These are phyloP conservation scores for Lasiosphaeriaceae sp. DNA, from an alignment of 495 filamentous ascomycete species.

Conservation along the genomic window DNA sequence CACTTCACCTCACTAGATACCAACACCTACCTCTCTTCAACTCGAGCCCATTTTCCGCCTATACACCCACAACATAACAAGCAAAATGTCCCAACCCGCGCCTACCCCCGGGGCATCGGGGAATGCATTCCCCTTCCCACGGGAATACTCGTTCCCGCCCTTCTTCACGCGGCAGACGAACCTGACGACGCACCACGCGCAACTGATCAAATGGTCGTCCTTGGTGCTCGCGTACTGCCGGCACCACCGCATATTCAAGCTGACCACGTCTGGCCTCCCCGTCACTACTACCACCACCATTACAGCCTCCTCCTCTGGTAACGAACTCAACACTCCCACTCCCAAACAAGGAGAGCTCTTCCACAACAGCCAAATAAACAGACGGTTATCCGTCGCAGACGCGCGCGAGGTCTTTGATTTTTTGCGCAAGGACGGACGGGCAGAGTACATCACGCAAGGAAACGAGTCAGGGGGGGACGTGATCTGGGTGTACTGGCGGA, in stretches of 20 bases:
- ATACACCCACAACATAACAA: too few relatives aligned
- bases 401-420: constrained; percentile 66
- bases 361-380: constrained; percentile 47
- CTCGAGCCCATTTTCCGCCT: too few relatives aligned
- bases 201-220: constrained; percentile 79
- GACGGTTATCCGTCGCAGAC: constrained; percentile 58
- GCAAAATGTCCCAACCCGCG: not conserved
- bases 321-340: not conserved
- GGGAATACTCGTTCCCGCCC: constrained; percentile 62
- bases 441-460: constrained; percentile 69
- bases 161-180: constrained; percentile 82
- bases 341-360: constrained; percentile 38
- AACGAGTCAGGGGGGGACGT: constrained; percentile 34
- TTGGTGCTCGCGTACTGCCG: constrained; percentile 83
- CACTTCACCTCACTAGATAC: too few relatives aligned
- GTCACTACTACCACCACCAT: constrained; percentile 32
- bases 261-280: constrained; percentile 48
- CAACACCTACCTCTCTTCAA: too few relatives aligned
- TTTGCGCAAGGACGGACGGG: constrained; percentile 64
- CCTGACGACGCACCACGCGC: constrained; percentile 65
- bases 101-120: constrained; percentile 5
- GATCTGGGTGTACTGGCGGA: constrained; percentile 45
- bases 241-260: constrained; percentile 65
- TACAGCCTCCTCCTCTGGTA: constrained; percentile 31
- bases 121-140: constrained; percentile 42